Evolutionary conservation across 2,329 filamentous ascomycete species (phyloP).

Genomic region (Aspergillus ibericus): DNA sequence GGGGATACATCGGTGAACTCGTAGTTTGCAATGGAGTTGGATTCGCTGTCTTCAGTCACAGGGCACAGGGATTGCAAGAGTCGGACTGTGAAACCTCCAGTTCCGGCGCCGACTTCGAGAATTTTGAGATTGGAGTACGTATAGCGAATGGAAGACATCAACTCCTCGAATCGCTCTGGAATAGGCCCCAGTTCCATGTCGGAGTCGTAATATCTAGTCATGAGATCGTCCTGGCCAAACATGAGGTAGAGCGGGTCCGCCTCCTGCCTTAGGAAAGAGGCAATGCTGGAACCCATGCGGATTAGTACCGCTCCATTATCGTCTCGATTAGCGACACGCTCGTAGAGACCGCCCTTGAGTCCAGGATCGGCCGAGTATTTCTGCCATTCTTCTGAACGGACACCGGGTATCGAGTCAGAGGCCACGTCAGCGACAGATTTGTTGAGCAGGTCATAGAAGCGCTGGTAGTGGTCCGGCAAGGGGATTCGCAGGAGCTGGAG

Average conservation of each 20-base stretch:
- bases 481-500: background rate
- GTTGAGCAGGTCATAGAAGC: conserved; percentile 33
- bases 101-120: conserved; percentile 33
- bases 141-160: background rate
- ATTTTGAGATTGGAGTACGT: conserved; percentile 9
- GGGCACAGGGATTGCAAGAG: conserved; percentile 9
- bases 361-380: conserved; percentile 16
- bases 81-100: conserved; percentile 27
- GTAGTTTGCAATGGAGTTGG: background rate
- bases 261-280: conserved; percentile 26
- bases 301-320: conserved; percentile 32
- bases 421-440: conserved; percentile 19
- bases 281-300: conserved; percentile 35
- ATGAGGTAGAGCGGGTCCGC: conserved; percentile 35
- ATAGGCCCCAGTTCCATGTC: conserved; percentile 15
- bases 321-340: conserved; percentile 23
- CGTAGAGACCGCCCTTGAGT: conserved; percentile 25
- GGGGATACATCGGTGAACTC: conserved; percentile 26
- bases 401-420: conserved; percentile 24
- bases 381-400: conserved; percentile 25
- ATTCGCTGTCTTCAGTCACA: background rate
- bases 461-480: conserved; percentile 20
- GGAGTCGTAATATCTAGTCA: conserved; percentile 32
- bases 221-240: conserved; percentile 33
- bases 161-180: background rate